Base-by-base conservation (phyloP, 192 early-diverging fungal genomes). In the Haplosporangium gracile region DNA sequence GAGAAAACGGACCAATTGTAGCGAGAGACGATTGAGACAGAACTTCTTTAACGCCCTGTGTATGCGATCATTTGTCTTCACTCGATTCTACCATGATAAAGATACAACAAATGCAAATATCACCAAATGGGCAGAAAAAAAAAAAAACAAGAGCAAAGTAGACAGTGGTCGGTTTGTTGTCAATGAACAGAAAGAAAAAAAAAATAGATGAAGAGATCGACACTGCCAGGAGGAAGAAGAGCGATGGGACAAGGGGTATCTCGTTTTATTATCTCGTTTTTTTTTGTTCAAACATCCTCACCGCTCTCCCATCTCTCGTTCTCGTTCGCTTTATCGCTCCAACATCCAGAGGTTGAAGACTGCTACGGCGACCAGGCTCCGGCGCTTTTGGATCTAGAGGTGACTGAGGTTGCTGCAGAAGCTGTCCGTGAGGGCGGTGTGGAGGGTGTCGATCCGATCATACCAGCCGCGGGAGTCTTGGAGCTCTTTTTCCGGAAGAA, bases 401-500 rank as follows among this genome's bases (percentile, higher is more conserved):
- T 34, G 20, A 1, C 20, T 1, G 68, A 22, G 0, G 68, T 70
- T 2, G 39, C 69, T 16, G 39, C 69, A 4, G 75, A 76, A 20
- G 13, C 40, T 6, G 26, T 76, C 60, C 29, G 32, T 43, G 75
- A 40, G 6, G 60, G 60, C 8, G 60, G 60, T 32, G 60, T 65
- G 1, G 60, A 65, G 29, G 60, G 60, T 65, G 60, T 32, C n/a
- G 29, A 65, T 32, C 60, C 60, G 10, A 65, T 65, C 60, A 65
- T 34, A 32, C 60, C 60, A 29, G 60, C 60, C 29, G 7, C 26
- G 2, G 60, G 60, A 2, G 60, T 32, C 29, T 34, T 49, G 16
- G 55, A 55, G 26, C 63, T 60, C 72, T 70, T 76, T 40, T 79
- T 78, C 34, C 82, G 72, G 55, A 85, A 85, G 43, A 85, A 38